Evolutionary conservation across 805 yeast genomes (phyloP), one percentile per base, ranked within the genome.

Genomic region (Sugiyamaella americana): DNA sequence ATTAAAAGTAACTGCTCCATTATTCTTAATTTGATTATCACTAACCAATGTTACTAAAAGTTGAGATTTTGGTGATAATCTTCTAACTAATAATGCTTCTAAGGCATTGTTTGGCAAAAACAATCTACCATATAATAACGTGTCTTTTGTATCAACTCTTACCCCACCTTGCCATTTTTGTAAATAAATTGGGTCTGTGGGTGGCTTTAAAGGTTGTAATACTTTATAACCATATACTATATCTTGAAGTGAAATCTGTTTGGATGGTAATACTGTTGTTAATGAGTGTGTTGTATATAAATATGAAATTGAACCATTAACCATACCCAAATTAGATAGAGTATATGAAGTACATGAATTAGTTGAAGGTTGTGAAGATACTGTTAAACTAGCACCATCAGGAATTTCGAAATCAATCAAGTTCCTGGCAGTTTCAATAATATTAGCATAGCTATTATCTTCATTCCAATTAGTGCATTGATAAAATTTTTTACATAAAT

Each of bases 271-370:
- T 5, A 83, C 75, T 41, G 71, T 67, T 5, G 63, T 64, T 39
- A 87, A 64, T 1, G 81, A 77, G 0, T 71, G 64, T 0, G 91
- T 78, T 13, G 88, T 74, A 65, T 84, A 88, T 8, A 88, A 60
- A 60, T 91, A 91, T 0, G 96, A 80, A 23, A 91, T 58, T 0
- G 96, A 83, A 1, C 98, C 97, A 55, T 82, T 80, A 36, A 93
- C 75, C 1, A 74, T 64, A 30, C 78, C 80, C 30, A 73, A 62
- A 55, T 81, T 84, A 32, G 85, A 74, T 11, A 91, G 68, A 5
- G 84, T 76, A 55, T 87, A 75, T 13, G 87, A 79, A 20, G 87
- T 80, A 44, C 85, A 87, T 53, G 86, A 80, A 56, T 77, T 67
- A 2, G 74, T 76, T 0, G 95, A 73, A 1, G 93, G 71, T 56